Conservation (phyloP, 108 stramenopile genomes). For the Cylindrotheca fusiformis region DNA sequence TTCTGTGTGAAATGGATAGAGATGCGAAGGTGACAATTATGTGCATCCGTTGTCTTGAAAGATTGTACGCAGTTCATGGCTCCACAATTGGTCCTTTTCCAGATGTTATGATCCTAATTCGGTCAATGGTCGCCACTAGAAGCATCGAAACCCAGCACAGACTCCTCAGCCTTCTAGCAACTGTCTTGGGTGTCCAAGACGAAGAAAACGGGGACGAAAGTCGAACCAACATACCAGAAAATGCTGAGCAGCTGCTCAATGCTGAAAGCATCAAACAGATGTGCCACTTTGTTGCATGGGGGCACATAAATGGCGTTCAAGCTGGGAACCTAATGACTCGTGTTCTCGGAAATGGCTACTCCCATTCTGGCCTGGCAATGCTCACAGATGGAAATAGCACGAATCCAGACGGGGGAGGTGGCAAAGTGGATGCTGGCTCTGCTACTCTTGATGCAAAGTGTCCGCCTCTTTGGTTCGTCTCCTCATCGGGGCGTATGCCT, state of each 20-base stretch:
- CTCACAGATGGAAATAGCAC: constrained; percentile 30
- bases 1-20: constrained; percentile 72
- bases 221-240: constrained; percentile 49
- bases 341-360: constrained; percentile 18
- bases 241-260: constrained; percentile 72
- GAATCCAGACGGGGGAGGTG: constrained; percentile 12
- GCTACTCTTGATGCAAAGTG: constrained; percentile 21
- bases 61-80: constrained; percentile 65
- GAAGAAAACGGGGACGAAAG: constrained; percentile 34
- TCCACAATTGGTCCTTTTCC: constrained; percentile 61
- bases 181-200: constrained; percentile 50
- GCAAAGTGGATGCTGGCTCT: not conserved
- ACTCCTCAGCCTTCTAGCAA: constrained; percentile 57
- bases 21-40: constrained; percentile 61
- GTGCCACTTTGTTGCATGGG: constrained; percentile 73
- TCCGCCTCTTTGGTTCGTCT: constrained; percentile 72
- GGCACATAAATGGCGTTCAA: constrained; percentile 61
- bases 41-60: constrained; percentile 65
- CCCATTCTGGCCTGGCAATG: constrained; percentile 14
- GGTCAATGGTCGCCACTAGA: constrained; percentile 59
- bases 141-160: constrained; percentile 72
- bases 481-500: constrained; percentile 47
- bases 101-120: constrained; percentile 71
- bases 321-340: constrained; percentile 55
- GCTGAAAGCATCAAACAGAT: constrained; percentile 57